Percentiles rank a stretch among this genome's conserved stretches.
These are phyloP conservation scores for Aspergillus sp. DNA, from an alignment of 2,329 filamentous ascomycete genomes.

Conservation along the genomic window DNA sequence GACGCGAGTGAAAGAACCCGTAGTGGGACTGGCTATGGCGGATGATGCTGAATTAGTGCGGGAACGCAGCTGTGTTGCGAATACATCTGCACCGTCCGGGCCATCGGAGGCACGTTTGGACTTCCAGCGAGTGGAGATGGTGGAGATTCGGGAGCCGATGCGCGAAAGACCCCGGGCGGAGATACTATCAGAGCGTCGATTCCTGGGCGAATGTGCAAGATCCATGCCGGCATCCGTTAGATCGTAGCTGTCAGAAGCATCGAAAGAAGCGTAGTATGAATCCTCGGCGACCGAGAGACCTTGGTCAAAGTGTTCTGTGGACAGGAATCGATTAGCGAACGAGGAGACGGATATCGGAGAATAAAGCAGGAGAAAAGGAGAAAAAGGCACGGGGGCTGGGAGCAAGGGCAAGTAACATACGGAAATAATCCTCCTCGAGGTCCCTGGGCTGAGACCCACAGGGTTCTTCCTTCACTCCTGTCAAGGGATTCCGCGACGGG, in stretches of 20 bases:
- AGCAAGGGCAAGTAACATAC: slow-evolving; percentile 57
- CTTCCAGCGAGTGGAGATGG: slow-evolving; percentile 60
- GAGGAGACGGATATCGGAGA: slow-evolving; percentile 3
- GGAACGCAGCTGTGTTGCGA: slow-evolving; percentile 39
- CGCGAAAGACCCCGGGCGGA: slow-evolving; percentile 61
- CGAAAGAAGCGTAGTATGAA: slow-evolving; percentile 31
- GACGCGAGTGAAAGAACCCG: slow-evolving; percentile 40
- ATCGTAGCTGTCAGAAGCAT: slow-evolving; percentile 40
- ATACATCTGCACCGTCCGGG: slow-evolving; percentile 30
- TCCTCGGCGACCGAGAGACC: slow-evolving; percentile 33
- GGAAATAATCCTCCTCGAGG: slow-evolving; percentile 66
- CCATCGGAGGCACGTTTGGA: slow-evolving; percentile 41
- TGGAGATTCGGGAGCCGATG: slow-evolving; percentile 69
- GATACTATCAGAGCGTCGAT: slow-evolving; percentile 54
- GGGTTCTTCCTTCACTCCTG: slow-evolving; percentile 83
- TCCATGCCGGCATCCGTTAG: slow-evolving; percentile 66
- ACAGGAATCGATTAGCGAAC: slow-evolving; percentile 13
- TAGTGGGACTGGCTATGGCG: slow-evolving; percentile 38
- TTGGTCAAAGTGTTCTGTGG: slow-evolving; percentile 41
- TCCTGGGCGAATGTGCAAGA: slow-evolving; percentile 58
- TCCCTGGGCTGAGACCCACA: slow-evolving; percentile 63
- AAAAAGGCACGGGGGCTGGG: slow-evolving; percentile 12
- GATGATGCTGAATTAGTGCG: slow-evolving; percentile 48
- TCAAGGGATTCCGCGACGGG: slow-evolving; percentile 66
- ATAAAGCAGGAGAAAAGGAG: not conserved